phyloP scores from a whole-genome alignment of 345 rosid genomes.

The Linum lewisii region DNA sequence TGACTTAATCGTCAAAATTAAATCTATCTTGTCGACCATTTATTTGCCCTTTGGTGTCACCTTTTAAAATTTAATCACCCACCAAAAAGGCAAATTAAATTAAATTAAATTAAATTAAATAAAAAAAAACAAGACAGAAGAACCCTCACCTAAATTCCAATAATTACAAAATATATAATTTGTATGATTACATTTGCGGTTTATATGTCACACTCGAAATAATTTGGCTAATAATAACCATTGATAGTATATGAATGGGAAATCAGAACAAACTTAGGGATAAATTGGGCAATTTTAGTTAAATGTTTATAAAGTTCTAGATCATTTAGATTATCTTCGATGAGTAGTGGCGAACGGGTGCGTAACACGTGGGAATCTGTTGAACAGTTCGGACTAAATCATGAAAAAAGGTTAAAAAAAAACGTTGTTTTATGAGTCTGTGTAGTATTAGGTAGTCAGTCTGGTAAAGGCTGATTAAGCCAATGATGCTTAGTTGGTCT shows the following conservation, averaged over 20 bases:
- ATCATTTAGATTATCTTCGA: no score
- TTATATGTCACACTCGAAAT: constrained; percentile 28
- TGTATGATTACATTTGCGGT: constrained; percentile 33
- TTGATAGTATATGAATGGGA: constrained; percentile 23
- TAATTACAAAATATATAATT: constrained; percentile 2
- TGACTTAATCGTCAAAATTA: constrained; percentile 9
- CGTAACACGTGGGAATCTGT: background rate
- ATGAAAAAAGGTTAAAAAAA: background rate
- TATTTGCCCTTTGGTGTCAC: no score
- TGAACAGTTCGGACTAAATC: background rate
- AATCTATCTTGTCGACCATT: background rate
- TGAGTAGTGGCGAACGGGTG: background rate
- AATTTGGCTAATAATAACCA: constrained; percentile 23
- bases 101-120: no score
- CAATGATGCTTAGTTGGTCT: constrained; percentile 6
- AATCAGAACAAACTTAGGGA: constrained; percentile 18
- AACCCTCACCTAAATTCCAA: constrained; percentile 22
- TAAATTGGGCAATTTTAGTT: no score
- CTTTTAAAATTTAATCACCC: no score
- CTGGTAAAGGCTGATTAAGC: constrained; percentile 8
- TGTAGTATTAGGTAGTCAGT: constrained; percentile 6
- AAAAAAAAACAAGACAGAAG: background rate
- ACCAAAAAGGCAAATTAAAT: no score
- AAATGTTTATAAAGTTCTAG: no score
- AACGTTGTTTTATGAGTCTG: background rate